phyloP scores from a whole-genome alignment of 768 basidiomycete species.

The Macrolepiota albuminosa region DNA sequence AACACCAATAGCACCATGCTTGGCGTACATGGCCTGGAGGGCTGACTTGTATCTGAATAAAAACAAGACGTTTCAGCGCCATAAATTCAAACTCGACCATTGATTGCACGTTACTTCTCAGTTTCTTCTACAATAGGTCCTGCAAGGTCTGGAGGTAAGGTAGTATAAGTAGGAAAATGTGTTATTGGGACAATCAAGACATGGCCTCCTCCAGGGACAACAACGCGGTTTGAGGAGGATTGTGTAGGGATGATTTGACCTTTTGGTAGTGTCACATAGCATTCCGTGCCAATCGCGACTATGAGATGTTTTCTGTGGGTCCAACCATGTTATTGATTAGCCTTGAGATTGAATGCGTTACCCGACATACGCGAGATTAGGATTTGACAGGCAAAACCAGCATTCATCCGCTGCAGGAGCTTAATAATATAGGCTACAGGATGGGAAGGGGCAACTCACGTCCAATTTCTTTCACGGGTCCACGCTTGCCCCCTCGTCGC shows the following conservation, averaged over 20 bases:
- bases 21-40: constrained; percentile 66
- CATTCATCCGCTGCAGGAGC: constrained; percentile 73
- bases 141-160: constrained; percentile 76
- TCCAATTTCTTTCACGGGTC: constrained; percentile 71
- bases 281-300: constrained; percentile 88
- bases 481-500: constrained; percentile 41
- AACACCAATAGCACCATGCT: constrained; percentile 63
- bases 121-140: constrained; percentile 78
- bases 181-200: constrained; percentile 40
- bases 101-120: constrained; percentile 47
- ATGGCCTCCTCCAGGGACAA: constrained; percentile 93
- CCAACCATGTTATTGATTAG: constrained; percentile 9
- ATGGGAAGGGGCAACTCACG: constrained; percentile 43
- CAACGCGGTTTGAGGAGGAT: constrained; percentile 38
- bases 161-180: constrained; percentile 84
- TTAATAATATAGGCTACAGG: constrained; percentile 1
- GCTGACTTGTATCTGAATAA: constrained; percentile 69
- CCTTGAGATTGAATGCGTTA: not conserved
- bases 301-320: constrained; percentile 84
- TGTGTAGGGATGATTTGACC: constrained; percentile 90
- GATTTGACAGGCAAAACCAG: constrained; percentile 98
- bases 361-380: constrained; percentile 69
- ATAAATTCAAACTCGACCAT: not conserved
- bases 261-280: constrained; percentile 94
- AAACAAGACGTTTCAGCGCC: constrained; percentile 4